phyloP scores from a whole-genome alignment of 2,329 filamentous ascomycete species.

The Fusarium nodosum region DNA sequence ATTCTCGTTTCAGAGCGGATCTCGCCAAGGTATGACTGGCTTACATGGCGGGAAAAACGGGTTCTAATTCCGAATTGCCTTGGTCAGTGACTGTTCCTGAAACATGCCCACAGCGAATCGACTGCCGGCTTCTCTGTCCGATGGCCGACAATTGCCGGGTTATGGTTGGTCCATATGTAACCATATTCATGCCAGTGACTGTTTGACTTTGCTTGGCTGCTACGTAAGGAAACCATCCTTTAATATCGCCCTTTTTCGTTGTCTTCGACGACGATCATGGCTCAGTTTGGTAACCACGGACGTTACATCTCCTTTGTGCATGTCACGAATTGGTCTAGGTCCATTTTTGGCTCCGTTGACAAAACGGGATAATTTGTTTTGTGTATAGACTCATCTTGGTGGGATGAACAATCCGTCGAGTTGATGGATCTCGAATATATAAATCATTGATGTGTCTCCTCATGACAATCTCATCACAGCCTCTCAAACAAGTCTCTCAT shows the following conservation, averaged over 20 bases:
- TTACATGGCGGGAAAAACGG: slow-evolving; percentile 24
- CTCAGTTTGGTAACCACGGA: slow-evolving; percentile 30
- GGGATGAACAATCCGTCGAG: slow-evolving; percentile 1
- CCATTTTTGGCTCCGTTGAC: slow-evolving; percentile 39
- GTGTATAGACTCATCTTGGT: slow-evolving; percentile 8
- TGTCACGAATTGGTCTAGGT: slow-evolving; percentile 26
- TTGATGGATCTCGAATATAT: slow-evolving; percentile 11
- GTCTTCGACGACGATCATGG: slow-evolving; percentile 15
- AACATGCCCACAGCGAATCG: slow-evolving; percentile 26
- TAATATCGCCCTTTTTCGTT: slow-evolving; percentile 24
- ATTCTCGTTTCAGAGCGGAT: slow-evolving; percentile 24
- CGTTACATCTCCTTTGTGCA: slow-evolving; percentile 29
- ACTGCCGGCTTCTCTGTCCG: slow-evolving; percentile 32
- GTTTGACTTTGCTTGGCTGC: slow-evolving; percentile 24
- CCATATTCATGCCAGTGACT: slow-evolving; percentile 19
- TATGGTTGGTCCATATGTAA: slow-evolving; percentile 8
- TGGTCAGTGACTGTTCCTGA: slow-evolving; percentile 20
- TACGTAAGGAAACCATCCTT: slow-evolving; percentile 18
- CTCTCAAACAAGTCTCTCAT: slow-evolving; percentile 17
- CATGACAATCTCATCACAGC: slow-evolving; percentile 2
- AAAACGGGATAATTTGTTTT: slow-evolving; percentile 23
- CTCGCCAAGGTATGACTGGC: slow-evolving; percentile 19
- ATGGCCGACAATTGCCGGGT: slow-evolving; percentile 8
- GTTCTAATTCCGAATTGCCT: slow-evolving; percentile 15
- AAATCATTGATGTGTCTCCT: slow-evolving; percentile 10